Evolutionary conservation across 176 grass and related monocot species (phyloP), one percentile per base, ranked within the genome.

Genomic region (Musa troglodytarum): DNA sequence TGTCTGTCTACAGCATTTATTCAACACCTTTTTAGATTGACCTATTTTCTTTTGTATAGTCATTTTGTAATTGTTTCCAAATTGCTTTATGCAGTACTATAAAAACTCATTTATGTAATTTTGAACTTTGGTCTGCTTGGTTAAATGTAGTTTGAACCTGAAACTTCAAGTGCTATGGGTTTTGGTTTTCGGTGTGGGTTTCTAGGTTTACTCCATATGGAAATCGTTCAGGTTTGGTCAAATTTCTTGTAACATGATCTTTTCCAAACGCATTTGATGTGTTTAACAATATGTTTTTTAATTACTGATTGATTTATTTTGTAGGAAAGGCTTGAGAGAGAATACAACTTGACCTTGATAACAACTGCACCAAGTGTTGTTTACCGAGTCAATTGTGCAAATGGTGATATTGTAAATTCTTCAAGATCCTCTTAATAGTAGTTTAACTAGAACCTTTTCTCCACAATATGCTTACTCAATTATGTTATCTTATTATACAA

Each of bases 261-360:
- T 81, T 81, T 51, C 19, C 62, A 79, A 81, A 81, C 29, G 9
- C 11, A 28, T 49, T 34, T 11, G 11, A 52, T 74, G 63, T 59
- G 26, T 78, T 57, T 59, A 67, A 82, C 21, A 55, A 9, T 81
- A 49, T 52, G 54, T 13, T 69, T 11, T 73, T 68, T 74, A 43
- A 43, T 79, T 76, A 71, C 34, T 43, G 34, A 43, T 43, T 43
- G 34, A 43, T 43, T 43, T 23, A 79, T 77, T 78, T 87, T 86
- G 73, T 82, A 97, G 93, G 93, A 97, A 97, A 93, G 93, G 86
- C 93, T 97, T 71, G 93, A 97, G 84, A 88, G 93, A 73, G 93
- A 97, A 75, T 97, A 97, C 73, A 97, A 90, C 73, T 85, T 97
- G 78, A 97, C 80, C 77, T 83, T 97, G 84, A 97, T 97, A 85